Evolutionary conservation across 768 basidiomycete species (phyloP).

Genomic region (Naganishia antarctica): DNA sequence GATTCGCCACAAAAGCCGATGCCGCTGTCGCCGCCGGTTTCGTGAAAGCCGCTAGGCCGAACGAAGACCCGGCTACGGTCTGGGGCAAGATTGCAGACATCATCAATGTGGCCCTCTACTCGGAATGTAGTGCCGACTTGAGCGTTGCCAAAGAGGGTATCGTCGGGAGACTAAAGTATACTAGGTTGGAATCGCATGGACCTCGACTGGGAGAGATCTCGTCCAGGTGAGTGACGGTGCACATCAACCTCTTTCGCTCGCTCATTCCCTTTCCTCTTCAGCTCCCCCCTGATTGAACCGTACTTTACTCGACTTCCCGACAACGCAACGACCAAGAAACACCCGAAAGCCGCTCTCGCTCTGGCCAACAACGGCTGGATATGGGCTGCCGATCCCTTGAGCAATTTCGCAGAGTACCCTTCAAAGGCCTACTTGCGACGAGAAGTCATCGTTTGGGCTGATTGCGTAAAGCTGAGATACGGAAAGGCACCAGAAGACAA

Average conservation of each 20-base stretch:
- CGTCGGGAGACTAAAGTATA: constrained; percentile 70
- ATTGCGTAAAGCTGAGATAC: constrained; percentile 97
- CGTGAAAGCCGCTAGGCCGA: constrained; percentile 60
- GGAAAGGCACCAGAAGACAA: constrained; percentile 72
- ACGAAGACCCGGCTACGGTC: constrained; percentile 58
- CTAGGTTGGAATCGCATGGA: constrained; percentile 72
- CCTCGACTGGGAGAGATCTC: constrained; percentile 78
- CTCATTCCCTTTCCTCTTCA: constrained; percentile 41
- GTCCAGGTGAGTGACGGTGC: constrained; percentile 53
- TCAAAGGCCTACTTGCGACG: constrained; percentile 93
- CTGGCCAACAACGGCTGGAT: constrained; percentile 99
- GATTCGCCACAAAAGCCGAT: constrained; percentile 62
- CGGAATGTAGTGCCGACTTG: constrained; percentile 80
- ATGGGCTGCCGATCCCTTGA: constrained; percentile 88
- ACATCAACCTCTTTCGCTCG: neutral
- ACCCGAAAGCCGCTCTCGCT: constrained; percentile 60
- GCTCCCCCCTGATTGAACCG: constrained; percentile 76
- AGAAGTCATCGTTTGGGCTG: constrained; percentile 95
- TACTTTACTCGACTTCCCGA: constrained; percentile 82
- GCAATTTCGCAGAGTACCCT: constrained; percentile 84
- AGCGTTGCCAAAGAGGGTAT: constrained; percentile 68
- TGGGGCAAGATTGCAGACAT: constrained; percentile 79
- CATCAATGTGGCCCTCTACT: constrained; percentile 80
- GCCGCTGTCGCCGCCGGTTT: constrained; percentile 66
- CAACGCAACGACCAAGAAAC: constrained; percentile 51